A percentile compares a stretch with the other conserved stretches of the same genome.
phyloP scores from a whole-genome alignment of 441 rosid genomes.

The Geranium incanum region DNA sequence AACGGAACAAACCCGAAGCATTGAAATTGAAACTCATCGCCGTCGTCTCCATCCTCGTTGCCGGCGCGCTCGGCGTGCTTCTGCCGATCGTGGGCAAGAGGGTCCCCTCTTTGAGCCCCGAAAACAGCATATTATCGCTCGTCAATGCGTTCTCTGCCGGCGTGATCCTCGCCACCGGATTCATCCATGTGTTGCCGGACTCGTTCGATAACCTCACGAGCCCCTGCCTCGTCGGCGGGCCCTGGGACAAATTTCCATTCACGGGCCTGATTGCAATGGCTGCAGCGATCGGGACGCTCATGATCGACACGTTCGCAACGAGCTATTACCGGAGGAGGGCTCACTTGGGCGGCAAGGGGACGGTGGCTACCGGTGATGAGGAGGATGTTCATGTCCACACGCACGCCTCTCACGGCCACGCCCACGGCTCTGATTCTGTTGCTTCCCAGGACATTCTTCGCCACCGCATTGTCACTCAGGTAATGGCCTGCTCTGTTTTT shows the following conservation, averaged over 20 bases:
- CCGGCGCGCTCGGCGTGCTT: not conserved
- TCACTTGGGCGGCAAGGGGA: not conserved
- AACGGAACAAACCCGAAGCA: not conserved
- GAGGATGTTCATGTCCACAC: not conserved
- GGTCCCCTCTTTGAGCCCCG: not conserved
- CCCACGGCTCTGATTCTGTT: not conserved
- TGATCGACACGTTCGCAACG: not conserved
- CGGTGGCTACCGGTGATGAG: not conserved
- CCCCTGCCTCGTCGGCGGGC: not conserved
- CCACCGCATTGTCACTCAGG: not conserved
- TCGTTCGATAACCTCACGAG: not conserved
- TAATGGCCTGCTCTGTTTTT: not conserved
- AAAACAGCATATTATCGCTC: not conserved
- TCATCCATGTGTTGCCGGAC: not conserved
- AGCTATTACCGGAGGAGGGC: not conserved
- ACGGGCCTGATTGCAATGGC: not conserved
- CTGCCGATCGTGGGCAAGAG: not conserved
- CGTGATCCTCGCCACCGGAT: not conserved
- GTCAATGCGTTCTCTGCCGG: not conserved
- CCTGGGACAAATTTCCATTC: not conserved
- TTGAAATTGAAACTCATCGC: not conserved
- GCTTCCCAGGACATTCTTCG: not conserved
- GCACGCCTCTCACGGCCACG: not conserved
- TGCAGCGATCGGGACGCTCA: not conserved
- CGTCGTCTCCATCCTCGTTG: not conserved